Evolutionary conservation across 2,329 filamentous ascomycete species (phyloP), one percentile per base, ranked within the genome.

Genomic region (Epichloe gansuensis): DNA sequence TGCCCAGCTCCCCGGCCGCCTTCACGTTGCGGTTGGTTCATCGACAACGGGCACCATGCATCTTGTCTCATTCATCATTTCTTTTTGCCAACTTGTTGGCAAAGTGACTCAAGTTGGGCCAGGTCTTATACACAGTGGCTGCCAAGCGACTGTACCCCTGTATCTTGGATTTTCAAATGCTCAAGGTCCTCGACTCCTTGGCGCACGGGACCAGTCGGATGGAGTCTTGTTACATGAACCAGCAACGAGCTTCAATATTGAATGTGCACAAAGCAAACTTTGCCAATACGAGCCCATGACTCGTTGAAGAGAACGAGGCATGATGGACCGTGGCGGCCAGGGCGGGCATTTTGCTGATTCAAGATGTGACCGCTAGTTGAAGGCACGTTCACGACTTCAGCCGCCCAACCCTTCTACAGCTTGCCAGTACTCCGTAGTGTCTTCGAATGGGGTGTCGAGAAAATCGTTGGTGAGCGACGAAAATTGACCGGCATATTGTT

Each of bases 391-490:
- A 39, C 23, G 25, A 11, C 15, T 31, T 15, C 25, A 38, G 17
- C 17, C 17, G 44, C 6, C 2, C n/a, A n/a, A 13, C 31, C 34
- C 21, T 11, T 11, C 38, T 53, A 56, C 25, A 57, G 50, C 17
- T 43, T 43, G 43, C 56, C 17, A 21, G 17, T 21, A 21, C 17
- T 21, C 17, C 17, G 17, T 53, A 5, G 39, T 44, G 6, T 46
- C 35, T 9, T 39, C 51, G 4, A 41, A 25, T 15, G 42, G 23
- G 43, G 43, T 46, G 15, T 59, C 61, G 42, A 69, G 56, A 41
- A 69, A 69, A 13, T 58, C 51, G 52, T 67, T 69, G n/a, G 68
- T 57, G 25, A 67, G 44, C 25, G 54, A 57, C 1, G 67, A 59
- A 52, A 69, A 65, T 5, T 65, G 58, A 5, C 56, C 53, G 8